Evolutionary conservation across 1,284 basidiomycete genomes (phyloP).

Genomic region (Sanghuangporus baumii): DNA sequence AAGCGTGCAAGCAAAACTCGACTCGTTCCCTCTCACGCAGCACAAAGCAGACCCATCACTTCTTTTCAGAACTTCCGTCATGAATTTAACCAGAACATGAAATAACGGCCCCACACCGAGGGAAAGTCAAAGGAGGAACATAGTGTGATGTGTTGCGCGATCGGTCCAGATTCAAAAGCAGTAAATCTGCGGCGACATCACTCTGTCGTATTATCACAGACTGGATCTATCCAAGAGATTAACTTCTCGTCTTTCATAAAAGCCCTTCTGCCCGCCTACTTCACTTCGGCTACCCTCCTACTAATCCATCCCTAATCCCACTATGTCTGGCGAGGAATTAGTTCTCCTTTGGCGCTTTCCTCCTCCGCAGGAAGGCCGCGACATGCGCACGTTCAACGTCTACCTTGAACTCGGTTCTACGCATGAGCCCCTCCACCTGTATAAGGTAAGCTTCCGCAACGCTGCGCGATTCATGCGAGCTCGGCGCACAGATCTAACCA

Average conservation of each 20-base stretch:
- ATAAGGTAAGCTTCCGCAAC: slow-evolving; percentile 34
- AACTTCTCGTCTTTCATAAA: neutral
- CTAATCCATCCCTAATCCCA: neutral
- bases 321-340: slow-evolving; percentile 27
- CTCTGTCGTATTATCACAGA: neutral
- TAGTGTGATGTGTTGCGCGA: neutral
- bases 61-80: neutral
- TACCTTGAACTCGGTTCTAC: slow-evolving; percentile 31
- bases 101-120: neutral
- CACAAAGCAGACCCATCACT: neutral
- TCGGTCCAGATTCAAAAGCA: neutral
- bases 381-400: slow-evolving; percentile 42
- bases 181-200: neutral
- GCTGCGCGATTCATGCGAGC: neutral
- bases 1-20: neutral
- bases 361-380: slow-evolving; percentile 28
- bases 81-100: neutral
- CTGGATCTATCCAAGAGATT: neutral
- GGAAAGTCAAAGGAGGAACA: neutral
- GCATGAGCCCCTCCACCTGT: slow-evolving; percentile 35
- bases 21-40: neutral
- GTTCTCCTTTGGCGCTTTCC: slow-evolving; percentile 39
- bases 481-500: neutral
- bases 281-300: neutral
- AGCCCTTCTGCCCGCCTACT: neutral